These are phyloP conservation scores for Gracilaria gracilis DNA, from an alignment of 23 red algal genomes.

Conservation along the genomic window DNA sequence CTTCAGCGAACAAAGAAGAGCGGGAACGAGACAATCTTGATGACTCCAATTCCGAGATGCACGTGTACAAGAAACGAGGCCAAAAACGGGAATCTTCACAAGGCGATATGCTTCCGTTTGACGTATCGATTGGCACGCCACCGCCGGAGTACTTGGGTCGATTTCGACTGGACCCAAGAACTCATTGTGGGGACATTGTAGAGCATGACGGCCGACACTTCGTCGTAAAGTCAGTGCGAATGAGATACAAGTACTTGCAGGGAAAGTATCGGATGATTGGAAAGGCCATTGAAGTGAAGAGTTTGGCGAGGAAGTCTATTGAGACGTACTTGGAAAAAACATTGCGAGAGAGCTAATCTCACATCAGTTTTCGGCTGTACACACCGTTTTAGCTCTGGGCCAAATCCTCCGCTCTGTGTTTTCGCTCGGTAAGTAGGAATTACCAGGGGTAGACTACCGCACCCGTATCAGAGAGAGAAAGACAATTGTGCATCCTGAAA, in stretches of 20 bases:
- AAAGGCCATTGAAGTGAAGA: conserved; percentile 71
- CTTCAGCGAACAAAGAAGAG: neutral
- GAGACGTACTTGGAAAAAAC: conserved; percentile 59
- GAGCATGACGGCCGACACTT: conserved; percentile 47
- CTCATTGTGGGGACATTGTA: conserved; percentile 71
- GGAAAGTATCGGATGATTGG: conserved; percentile 33
- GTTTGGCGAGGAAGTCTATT: conserved; percentile 61
- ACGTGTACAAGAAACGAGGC: conserved; percentile 10
- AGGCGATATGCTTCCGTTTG: conserved; percentile 55
- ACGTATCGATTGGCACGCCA: conserved; percentile 43
- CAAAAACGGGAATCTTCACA: conserved; percentile 19
- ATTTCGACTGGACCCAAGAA: conserved; percentile 59
- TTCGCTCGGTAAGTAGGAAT: neutral
- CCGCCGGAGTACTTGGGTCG: conserved; percentile 52
- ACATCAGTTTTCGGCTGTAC: neutral
- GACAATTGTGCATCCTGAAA: too few species aligned
- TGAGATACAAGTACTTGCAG: conserved; percentile 43
- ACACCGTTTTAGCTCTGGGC: neutral
- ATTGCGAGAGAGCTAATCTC: conserved; percentile 46
- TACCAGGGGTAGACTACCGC: too few species aligned
- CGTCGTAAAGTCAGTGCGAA: conserved; percentile 59
- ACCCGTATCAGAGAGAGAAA: too few species aligned
- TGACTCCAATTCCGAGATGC: conserved; percentile 9
- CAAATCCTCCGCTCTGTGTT: neutral
- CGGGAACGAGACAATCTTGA: neutral